phyloP scores from a whole-genome alignment of 2,329 filamentous ascomycete species.

The Venturia aucupariae region DNA sequence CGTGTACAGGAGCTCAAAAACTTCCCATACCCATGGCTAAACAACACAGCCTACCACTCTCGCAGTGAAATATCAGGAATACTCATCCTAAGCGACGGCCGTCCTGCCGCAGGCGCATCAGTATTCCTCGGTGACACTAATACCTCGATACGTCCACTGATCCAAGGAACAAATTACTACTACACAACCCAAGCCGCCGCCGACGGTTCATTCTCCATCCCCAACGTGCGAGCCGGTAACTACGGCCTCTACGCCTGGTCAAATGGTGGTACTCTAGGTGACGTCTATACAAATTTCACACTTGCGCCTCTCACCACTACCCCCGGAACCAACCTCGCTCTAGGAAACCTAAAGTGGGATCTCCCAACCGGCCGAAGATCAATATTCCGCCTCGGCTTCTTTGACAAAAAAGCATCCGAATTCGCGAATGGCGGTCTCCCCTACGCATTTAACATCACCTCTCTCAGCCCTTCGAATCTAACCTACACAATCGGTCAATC shows the following conservation, averaged over 20 bases:
- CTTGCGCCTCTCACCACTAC: constrained; percentile 33
- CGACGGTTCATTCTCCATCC: constrained; percentile 35
- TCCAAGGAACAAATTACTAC: constrained; percentile 41
- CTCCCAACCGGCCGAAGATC: constrained; percentile 25
- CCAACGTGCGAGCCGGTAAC: constrained; percentile 34
- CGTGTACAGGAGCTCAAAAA: constrained; percentile 31
- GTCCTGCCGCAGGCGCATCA: constrained; percentile 38
- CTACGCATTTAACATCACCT: constrained; percentile 37
- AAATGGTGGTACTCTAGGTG: constrained; percentile 34
- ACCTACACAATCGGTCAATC: constrained; percentile 35
- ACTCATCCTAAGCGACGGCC: constrained; percentile 38
- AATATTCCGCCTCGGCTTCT: constrained; percentile 41
- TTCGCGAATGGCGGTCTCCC: constrained; percentile 37
- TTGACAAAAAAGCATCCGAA: constrained; percentile 38
- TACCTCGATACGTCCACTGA: constrained; percentile 36
- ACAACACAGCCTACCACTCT: constrained; percentile 38
- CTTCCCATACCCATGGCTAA: constrained; percentile 44
- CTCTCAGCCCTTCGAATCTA: constrained; percentile 36
- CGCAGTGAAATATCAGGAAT: constrained; percentile 38
- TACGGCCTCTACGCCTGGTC: constrained; percentile 45
- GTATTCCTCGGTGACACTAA: constrained; percentile 43
- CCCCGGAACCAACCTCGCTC: constrained; percentile 26
- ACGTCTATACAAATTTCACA: constrained; percentile 38
- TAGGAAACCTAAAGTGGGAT: constrained; percentile 35
- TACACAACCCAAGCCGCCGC: constrained; percentile 39